Evolutionary conservation across 164 flowering plant species (phyloP).

Genomic region (Piper longum): DNA sequence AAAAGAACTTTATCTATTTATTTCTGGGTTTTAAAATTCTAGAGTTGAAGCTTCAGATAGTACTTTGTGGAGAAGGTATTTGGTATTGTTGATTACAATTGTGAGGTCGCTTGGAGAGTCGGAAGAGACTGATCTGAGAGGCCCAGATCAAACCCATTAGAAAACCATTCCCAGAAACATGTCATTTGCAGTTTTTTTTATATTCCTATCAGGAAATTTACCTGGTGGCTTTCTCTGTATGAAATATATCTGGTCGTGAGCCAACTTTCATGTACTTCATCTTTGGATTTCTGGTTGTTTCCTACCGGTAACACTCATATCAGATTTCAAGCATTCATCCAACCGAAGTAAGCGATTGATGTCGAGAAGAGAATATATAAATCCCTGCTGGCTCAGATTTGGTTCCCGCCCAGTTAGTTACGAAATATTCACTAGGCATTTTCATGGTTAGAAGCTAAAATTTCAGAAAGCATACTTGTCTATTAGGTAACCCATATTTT

Average conservation of each 20-base stretch:
- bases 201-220: slow-evolving; percentile 5
- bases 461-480: no score
- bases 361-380: not conserved
- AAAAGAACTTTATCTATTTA: not conserved
- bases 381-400: not conserved
- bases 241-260: slow-evolving; percentile 69
- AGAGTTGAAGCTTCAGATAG: slow-evolving; percentile 5
- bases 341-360: not conserved
- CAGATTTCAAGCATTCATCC: not conserved
- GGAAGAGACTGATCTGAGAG: slow-evolving; percentile 50
- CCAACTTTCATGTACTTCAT: slow-evolving; percentile 99
- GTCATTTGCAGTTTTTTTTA: not conserved
- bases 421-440: not conserved
- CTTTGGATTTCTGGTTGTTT: slow-evolving; percentile 7
- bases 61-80: slow-evolving; percentile 76
- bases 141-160: not conserved
- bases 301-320: slow-evolving; percentile 4
- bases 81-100: slow-evolving; percentile 42
- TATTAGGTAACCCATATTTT: no score
- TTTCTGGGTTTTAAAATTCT: not conserved
- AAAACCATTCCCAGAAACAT: not conserved
- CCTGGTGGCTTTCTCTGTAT: slow-evolving; percentile 73
- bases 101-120: slow-evolving; percentile 57
- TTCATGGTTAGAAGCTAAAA: no score
- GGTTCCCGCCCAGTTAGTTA: not conserved